A percentile compares a stretch with the other conserved stretches of the same genome.
Conservation (phyloP, 2,329 filamentous ascomycete species). For the Aureobasidium sp. region DNA sequence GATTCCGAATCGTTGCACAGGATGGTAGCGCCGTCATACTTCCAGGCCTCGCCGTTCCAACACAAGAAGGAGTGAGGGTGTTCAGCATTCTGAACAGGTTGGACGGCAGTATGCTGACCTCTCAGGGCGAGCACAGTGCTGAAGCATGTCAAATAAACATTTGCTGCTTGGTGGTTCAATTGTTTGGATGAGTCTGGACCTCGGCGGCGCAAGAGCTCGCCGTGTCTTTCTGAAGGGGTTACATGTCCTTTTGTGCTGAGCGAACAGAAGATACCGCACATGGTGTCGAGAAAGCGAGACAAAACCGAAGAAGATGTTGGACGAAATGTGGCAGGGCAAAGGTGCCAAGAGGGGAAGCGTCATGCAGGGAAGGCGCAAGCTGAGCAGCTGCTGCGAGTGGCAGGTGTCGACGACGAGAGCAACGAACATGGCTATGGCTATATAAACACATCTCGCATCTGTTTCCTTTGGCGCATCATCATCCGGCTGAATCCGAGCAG, state of each 20-base stretch:
- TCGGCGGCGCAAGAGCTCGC: conserved; percentile 24
- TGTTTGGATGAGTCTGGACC: conserved; percentile 26
- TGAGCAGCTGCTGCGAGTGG: neutral
- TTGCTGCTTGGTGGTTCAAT: neutral
- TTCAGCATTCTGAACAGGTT: conserved; percentile 59
- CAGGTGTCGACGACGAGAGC: too few species aligned
- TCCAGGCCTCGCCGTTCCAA: conserved; percentile 98
- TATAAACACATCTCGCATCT: neutral
- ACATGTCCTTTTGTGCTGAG: conserved; percentile 23
- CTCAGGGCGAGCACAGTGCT: conserved; percentile 90
- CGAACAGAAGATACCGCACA: conserved; percentile 33
- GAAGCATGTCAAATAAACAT: conserved; percentile 51
- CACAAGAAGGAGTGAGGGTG: conserved; percentile 62
- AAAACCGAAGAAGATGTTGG: neutral
- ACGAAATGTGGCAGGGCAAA: neutral
- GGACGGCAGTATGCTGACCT: conserved; percentile 61
- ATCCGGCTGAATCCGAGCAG: neutral
- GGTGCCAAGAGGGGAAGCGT: conserved; percentile 7
- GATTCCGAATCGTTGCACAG: conserved; percentile 69
- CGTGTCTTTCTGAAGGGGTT: conserved; percentile 20
- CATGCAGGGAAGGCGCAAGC: neutral
- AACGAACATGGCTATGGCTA: conserved; percentile 7
- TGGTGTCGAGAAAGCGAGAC: conserved; percentile 9
- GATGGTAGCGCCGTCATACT: conserved; percentile 53
- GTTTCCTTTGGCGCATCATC: too few species aligned